Percentiles rank a stretch among this genome's conserved stretches.
Evolutionary conservation across 805 yeast species (phyloP).

Genomic region (Nakazawaea populi): DNA sequence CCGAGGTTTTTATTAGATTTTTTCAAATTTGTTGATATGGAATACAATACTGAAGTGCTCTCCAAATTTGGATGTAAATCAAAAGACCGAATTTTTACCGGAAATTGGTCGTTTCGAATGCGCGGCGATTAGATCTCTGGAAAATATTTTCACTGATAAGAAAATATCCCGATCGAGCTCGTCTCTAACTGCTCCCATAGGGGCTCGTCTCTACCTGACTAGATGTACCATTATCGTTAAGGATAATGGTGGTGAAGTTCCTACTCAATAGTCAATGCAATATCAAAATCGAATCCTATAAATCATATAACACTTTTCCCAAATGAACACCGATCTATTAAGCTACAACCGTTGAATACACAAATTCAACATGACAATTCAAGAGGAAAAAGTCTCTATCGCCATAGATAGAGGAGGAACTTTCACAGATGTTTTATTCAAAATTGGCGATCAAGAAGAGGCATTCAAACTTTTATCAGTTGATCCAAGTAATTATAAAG

Average conservation of each 20-base stretch:
- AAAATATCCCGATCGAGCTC: background rate
- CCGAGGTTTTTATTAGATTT: too few species aligned
- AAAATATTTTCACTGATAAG: too few species aligned
- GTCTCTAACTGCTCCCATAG: background rate
- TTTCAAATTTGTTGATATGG: background rate
- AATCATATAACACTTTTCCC: too few species aligned
- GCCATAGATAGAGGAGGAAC: constrained; percentile 11
- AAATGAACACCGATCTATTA: too few species aligned
- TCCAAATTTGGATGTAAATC: too few species aligned
- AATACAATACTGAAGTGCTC: background rate
- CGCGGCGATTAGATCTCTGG: too few species aligned
- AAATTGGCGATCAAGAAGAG: constrained; percentile 32
- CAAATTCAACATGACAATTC: constrained; percentile 1
- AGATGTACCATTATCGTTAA: background rate
- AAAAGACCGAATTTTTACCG: background rate
- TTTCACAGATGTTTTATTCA: constrained; percentile 37
- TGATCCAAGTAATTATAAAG: constrained; percentile 33
- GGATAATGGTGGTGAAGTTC: background rate
- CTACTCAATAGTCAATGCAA: too few species aligned
- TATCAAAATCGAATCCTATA: too few species aligned
- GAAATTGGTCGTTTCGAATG: too few species aligned
- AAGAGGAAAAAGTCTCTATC: constrained; percentile 2
- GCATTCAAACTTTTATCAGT: constrained; percentile 35
- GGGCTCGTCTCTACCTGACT: background rate
- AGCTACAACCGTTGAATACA: background rate